Conservation (phyloP, 768 basidiomycete genomes). For the Psilocybe sp. region DNA sequence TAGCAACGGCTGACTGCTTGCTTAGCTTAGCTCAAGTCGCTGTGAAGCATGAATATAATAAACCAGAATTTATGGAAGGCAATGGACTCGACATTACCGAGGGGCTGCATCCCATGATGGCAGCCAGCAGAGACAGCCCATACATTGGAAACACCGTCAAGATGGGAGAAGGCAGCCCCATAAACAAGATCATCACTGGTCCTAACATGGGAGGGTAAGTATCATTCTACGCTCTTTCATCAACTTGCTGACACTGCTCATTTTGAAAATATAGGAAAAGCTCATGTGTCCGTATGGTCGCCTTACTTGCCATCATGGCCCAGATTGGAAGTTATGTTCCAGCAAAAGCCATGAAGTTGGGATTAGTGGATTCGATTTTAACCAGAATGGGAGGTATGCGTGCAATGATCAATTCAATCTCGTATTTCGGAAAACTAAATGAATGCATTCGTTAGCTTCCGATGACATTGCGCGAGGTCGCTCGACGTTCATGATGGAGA, state of each 20-base stretch:
- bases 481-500: slow-evolving; percentile 97
- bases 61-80: slow-evolving; percentile 71
- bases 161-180: slow-evolving; percentile 52
- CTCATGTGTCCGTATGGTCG: slow-evolving; percentile 76
- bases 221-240: background rate
- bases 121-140: slow-evolving; percentile 70
- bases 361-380: slow-evolving; percentile 80
- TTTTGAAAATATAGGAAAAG: slow-evolving; percentile 57
- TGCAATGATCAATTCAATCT: slow-evolving; percentile 21
- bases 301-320: slow-evolving; percentile 76
- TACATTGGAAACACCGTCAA: slow-evolving; percentile 82
- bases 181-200: slow-evolving; percentile 75
- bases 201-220: slow-evolving; percentile 79
- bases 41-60: slow-evolving; percentile 69
- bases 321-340: slow-evolving; percentile 96
- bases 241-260: background rate
- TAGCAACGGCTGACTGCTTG: slow-evolving; percentile 86
- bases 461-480: slow-evolving; percentile 86
- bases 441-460: slow-evolving; percentile 48
- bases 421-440: background rate
- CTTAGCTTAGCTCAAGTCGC: slow-evolving; percentile 81
- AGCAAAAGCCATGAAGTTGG: slow-evolving; percentile 66
- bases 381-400: slow-evolving; percentile 83
- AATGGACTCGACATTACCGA: slow-evolving; percentile 69
- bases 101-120: slow-evolving; percentile 95